Base-by-base conservation (phyloP, 805 yeast species). In the Wickerhamomyces hampshirensis region DNA sequence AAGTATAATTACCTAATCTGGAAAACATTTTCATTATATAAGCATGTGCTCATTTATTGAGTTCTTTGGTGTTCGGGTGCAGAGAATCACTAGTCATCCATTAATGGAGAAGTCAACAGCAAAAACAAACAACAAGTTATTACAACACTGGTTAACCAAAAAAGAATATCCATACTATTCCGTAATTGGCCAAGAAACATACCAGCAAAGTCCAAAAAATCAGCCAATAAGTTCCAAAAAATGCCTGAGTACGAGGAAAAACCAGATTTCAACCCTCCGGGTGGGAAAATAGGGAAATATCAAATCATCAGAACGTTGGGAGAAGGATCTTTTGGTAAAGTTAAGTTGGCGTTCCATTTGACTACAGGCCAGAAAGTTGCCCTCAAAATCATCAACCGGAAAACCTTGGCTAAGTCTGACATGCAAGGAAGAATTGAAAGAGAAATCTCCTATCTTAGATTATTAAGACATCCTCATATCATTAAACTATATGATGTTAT, bases 391-490 rank as follows among this genome's bases (percentile, higher is more conserved):
- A 91, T 91, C 66, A 86, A 91, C 60, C 71, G 95, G 46, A 87
- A 86, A 61, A 87, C 96, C 0, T 68, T 89, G 56, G 95, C 96
- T 32, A 91, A 91, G 56, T 77, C 88, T 8, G 98, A 89, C 62
- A 89, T 89, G 98, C 96, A 89, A 57, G 97, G 97, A 18, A 71
- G 98, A 44, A 80, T 91, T 19, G 98, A 91, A 67, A 72, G 98
- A 50, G 98, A 91, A 60, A 91, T 91, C 35, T 81, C 94, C 10
- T 91, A 91, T 58, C 68, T 91, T 46, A 68, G 97, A 37, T 68
- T 91, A 39, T 69, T 91, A 42, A 77, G 96, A 60, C 98, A 91
- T 62, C 97, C 96, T 4, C 98, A 91, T 60, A 91, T 91, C 60
- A 91, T 91, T 65, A 91, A 91, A 62, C 69, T 91, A 34, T 89